Base-by-base conservation (phyloP, 139 green algal species). In the Edaphochlamys debaryana region DNA sequence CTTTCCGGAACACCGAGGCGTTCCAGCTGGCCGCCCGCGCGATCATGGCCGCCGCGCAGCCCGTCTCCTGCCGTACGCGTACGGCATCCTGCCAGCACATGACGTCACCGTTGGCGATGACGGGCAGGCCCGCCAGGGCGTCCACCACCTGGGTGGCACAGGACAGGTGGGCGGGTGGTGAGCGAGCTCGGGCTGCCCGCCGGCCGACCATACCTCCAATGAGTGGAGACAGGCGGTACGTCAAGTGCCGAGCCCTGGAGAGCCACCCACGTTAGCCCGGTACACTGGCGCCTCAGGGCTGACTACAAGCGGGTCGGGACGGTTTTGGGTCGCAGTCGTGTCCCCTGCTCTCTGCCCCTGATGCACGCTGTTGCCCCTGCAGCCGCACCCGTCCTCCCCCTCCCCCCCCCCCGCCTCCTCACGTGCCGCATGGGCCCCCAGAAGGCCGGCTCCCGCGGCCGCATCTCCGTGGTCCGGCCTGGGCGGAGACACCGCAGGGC, bases 71-170 rank as follows among this genome's bases (percentile, higher is more conserved):
- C 37, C 58, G 58, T 30, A 80, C 73, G 0, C 73, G 73, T 29
- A 58, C 29, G 29, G 73, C 73, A 17, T 80, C 73, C 19, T 40
- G 38, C 37, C 56, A 80, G n/a, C 48, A 60, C 37, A 80, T 32
- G 8, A 80, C 37, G 73, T 80, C 73, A 15, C 73, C 73, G 37
- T 80, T 80, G 56, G 73, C 73, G 29, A 80, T 69, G 37, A 80
- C 56, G 2, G 73, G 73, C 54, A 69, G 2, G 13, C 37, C 56
- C 0, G 37, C 29, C 54, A 80, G 56, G 29, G 73, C 37, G 27
- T 56, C 56, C 11, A 80, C 73, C 56, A 80, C 73, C 73, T 80
- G 54, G 54, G 6, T n/a, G n/a, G n/a, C n/a, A n/a, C n/a, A 34
- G 25, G 30, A 13, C 22, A 19, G 36, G 13, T 71, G n/a, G 63